Conservation (phyloP, 768 basidiomycete genomes). For the Artomyces pyxidatus region DNA sequence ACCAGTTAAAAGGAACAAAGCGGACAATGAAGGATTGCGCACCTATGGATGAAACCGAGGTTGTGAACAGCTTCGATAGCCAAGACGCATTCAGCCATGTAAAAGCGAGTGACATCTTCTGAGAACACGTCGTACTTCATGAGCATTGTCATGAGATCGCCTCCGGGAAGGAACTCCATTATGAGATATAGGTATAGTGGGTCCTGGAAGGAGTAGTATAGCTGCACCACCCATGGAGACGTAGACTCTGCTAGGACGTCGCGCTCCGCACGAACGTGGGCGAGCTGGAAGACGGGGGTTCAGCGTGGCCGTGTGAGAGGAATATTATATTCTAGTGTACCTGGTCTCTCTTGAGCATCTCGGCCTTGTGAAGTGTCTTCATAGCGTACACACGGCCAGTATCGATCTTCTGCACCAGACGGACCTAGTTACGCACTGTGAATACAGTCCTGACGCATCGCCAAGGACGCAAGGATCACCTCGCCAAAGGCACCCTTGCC, state of each 20-base stretch:
- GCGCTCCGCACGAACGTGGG: slow-evolving; percentile 95
- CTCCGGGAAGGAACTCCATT: slow-evolving; percentile 99
- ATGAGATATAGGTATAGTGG: slow-evolving; percentile 86
- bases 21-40: slow-evolving; percentile 17
- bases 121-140: slow-evolving; percentile 99
- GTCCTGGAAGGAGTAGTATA: slow-evolving; percentile 98
- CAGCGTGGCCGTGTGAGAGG: not conserved
- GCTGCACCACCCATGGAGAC: slow-evolving; percentile 93
- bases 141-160: slow-evolving; percentile 98
- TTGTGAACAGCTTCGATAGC: slow-evolving; percentile 98
- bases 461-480: slow-evolving; percentile 34
- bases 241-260: slow-evolving; percentile 95
- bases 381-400: slow-evolving; percentile 98
- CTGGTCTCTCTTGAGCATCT: slow-evolving; percentile 99
- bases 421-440: no score
- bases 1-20: not conserved
- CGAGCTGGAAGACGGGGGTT: slow-evolving; percentile 51
- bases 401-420: slow-evolving; percentile 92
- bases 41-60: slow-evolving; percentile 97
- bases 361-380: slow-evolving; percentile 95
- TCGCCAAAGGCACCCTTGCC: slow-evolving; percentile 99
- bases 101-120: slow-evolving; percentile 97
- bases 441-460: no score
- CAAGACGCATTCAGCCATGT: slow-evolving; percentile 94
- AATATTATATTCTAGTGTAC: slow-evolving; percentile 31